Evolutionary conservation across 176 grass and related monocot genomes (phyloP), one percentile per base, ranked within the genome.

Genomic region (Elaeis guineensis): DNA sequence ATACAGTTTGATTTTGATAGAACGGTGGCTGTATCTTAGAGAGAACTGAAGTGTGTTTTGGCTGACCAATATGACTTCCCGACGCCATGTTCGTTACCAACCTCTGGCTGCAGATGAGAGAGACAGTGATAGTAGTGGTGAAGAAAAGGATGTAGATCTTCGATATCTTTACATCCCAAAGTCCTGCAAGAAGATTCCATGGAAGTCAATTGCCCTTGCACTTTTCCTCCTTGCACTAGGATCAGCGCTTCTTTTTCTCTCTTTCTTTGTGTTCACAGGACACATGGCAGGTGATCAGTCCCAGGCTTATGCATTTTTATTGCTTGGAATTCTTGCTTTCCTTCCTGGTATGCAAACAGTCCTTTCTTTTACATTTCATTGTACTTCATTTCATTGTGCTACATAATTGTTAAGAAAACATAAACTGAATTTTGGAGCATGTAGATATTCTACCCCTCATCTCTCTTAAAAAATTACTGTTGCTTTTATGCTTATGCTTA

Each of bases 141-240:
- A 59, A 35, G 68, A 44, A 0, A 57, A 77, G 35, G 78, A 65
- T 50, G 68, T 69, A 57, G 91, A 95, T 17, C 83, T 77, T 61
- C 78, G 92, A 25, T 96, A 85, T 32, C 55, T 62, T 49, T 96
- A 90, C 78, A 87, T 75, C n/a, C 92, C 87, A 5, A 97, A 84
- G 77, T 79, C 83, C 16, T 72, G 66, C 18, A 81, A 77, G 18
- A 85, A 50, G 78, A 82, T 97, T 49, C 87, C 81, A 0, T 91
- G 81, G 92, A 97, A 85, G 54, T 91, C 92, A 59, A 88, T 97
- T 64, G 83, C 87, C 39, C 66, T 97, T 48, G 87, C 87, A 50
- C 18, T 97, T 16, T 97, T 97, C 60, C 83, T 97, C 29, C 78
- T 96, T 49, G 50, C 84, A 50, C 75, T 97, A 15, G 87, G 87